Conservation (phyloP, 495 filamentous ascomycete genomes). For the Glonium stellatum region DNA sequence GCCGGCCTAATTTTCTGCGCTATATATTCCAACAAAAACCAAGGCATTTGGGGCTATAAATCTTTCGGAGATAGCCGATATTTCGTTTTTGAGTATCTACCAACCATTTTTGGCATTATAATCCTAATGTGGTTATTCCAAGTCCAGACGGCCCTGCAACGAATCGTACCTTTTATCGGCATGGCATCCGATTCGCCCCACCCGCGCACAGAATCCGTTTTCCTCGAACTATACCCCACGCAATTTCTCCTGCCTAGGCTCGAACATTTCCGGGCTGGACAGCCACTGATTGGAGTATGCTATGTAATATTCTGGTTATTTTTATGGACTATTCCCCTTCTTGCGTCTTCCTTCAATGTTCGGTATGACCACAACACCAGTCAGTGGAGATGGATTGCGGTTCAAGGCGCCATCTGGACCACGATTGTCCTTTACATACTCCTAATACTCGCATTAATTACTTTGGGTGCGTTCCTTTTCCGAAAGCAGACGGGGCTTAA, state of each 20-base stretch:
- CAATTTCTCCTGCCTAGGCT: conserved; percentile 56
- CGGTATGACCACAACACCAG: conserved; percentile 39
- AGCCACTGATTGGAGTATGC: conserved; percentile 48
- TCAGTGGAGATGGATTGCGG: conserved; percentile 69
- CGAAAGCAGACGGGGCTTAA: conserved; percentile 61
- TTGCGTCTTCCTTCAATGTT: conserved; percentile 60
- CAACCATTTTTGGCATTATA: conserved; percentile 66
- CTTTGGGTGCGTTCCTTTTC: conserved; percentile 46
- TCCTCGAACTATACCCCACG: conserved; percentile 47
- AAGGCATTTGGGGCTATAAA: conserved; percentile 57
- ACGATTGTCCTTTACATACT: conserved; percentile 66
- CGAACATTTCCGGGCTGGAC: conserved; percentile 50
- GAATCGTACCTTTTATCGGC: conserved; percentile 67
- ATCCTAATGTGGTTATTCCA: conserved; percentile 69
- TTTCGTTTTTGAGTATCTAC: conserved; percentile 78
- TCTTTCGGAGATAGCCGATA: conserved; percentile 64
- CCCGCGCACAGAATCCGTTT: conserved; percentile 46
- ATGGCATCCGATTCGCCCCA: conserved; percentile 55
- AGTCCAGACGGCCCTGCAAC: conserved; percentile 66
- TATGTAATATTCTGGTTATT: conserved; percentile 56
- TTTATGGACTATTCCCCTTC: conserved; percentile 57
- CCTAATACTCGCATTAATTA: conserved; percentile 49
- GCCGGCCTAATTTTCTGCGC: conserved; percentile 65
- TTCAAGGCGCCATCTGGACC: conserved; percentile 70
- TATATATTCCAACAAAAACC: conserved; percentile 51